Base-by-base conservation (phyloP, 371 early-diverging fungal genomes). In the Haplosporangium sp. region DNA sequence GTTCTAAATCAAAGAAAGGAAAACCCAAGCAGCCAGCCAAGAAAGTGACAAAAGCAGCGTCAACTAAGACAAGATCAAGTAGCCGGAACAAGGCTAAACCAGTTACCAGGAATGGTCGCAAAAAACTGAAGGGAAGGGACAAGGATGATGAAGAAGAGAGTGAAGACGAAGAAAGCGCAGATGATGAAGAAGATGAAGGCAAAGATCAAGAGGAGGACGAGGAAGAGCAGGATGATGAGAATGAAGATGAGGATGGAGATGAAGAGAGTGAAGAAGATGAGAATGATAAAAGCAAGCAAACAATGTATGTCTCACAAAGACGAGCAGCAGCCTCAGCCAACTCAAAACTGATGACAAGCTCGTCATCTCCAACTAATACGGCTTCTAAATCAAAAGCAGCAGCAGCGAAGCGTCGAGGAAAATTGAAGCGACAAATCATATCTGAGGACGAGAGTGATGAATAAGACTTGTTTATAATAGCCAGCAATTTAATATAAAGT, bases 261-360 rank as follows among this genome's bases (percentile, higher is more conserved):
- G 68, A 64, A 34, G 64, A 64, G 1, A 61, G 66, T 7, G 71
- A 79, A 11, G 69, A 70, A 0, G 74, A 79, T n/a, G 64, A 69
- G 9, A 7, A 34, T 2, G 65, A 66, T 48, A 72, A 55, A 39
- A 61, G 62, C 38, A 73, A 78, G 50, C 74, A 62, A 11, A 69
- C 73, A 3, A n/a, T 78, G 11, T 73, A 67, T 9, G 55, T 55
- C 45, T 73, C 78, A 0, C 73, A 78, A 17, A 61, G 78, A n/a
- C 62, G 57, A 17, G 78, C 78, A 11, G 78, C 78, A 4, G 78
- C 70, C 0, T 70, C 70, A 7, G 78, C 78, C 64, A 78, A 78
- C 50, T 70, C 78, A 9, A 78, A 78, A 39, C 48, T 78, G 35
- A 59, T 65, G 58, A 37, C 72, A 3, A 38, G 68, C 11, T 52